A percentile compares a stretch with the other conserved stretches of the same genome.
Evolutionary conservation across 2,329 filamentous ascomycete genomes (phyloP).

Genomic region (Penicillium sp.): DNA sequence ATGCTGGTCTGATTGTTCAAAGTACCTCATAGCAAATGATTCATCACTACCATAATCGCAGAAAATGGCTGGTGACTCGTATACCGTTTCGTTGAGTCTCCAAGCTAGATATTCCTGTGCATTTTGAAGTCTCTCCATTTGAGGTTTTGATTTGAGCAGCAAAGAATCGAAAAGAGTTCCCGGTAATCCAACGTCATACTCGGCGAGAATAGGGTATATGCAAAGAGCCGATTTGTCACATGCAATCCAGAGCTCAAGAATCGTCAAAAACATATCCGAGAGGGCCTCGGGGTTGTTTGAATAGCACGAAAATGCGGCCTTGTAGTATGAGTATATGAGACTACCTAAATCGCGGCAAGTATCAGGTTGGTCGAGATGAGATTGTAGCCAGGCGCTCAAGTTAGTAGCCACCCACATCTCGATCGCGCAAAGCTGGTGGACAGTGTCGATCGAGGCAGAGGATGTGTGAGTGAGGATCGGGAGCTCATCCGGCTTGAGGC

Average conservation of each 20-base stretch:
- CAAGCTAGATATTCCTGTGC: background rate
- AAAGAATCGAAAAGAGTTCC: background rate
- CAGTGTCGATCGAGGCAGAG: background rate
- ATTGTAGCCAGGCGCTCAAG: background rate
- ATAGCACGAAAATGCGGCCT: constrained; percentile 28
- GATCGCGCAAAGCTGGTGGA: background rate
- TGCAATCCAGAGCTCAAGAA: constrained; percentile 58
- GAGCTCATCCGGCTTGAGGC: background rate
- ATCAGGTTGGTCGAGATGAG: background rate
- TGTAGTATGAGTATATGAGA: background rate
- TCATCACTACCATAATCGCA: background rate
- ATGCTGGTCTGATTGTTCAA: background rate
- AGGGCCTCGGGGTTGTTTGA: constrained; percentile 39
- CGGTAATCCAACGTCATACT: constrained; percentile 49
- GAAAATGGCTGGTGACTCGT: background rate
- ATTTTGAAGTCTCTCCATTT: background rate
- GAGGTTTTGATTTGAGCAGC: background rate
- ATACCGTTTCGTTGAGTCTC: background rate
- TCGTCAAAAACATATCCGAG: constrained; percentile 55
- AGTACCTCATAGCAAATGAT: background rate
- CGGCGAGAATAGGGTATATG: constrained; percentile 37
- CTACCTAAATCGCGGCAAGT: background rate
- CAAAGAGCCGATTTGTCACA: constrained; percentile 47
- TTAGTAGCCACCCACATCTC: background rate
- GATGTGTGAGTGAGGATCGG: background rate